phyloP scores from a whole-genome alignment of 2,329 filamentous ascomycete genomes.

The Parastagonospora nodorum region DNA sequence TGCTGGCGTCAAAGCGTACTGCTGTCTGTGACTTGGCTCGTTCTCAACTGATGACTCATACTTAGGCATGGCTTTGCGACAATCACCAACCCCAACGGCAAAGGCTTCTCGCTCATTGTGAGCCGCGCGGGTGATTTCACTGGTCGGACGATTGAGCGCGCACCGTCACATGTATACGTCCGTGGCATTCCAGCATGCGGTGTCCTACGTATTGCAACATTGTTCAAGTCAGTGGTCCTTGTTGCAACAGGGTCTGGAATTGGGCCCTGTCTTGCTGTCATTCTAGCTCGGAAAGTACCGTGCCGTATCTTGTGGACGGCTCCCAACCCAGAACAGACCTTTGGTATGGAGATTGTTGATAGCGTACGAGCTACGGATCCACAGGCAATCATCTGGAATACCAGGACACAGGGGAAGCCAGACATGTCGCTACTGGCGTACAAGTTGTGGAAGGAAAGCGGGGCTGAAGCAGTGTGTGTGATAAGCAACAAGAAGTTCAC shows the following conservation, averaged over 20 bases:
- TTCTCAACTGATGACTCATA: not conserved
- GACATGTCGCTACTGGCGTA: conserved; percentile 66
- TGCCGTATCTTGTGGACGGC: conserved; percentile 75
- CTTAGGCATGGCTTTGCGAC: conserved; percentile 47
- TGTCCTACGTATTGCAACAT: conserved; percentile 42
- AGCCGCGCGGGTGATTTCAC: conserved; percentile 49
- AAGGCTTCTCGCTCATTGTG: conserved; percentile 43
- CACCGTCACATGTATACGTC: conserved; percentile 43
- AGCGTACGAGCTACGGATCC: conserved; percentile 64
- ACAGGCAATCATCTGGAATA: conserved; percentile 71
- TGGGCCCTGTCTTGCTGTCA: conserved; percentile 55
- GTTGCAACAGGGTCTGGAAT: conserved; percentile 48
- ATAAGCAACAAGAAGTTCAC: conserved; percentile 76
- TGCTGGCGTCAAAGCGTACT: too few relatives aligned
- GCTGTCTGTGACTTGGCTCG: too few relatives aligned
- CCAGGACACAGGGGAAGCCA: conserved; percentile 63
- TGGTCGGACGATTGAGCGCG: conserved; percentile 36
- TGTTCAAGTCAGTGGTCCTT: conserved; percentile 45
- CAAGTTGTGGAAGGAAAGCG: conserved; percentile 55
- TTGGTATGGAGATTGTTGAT: conserved; percentile 65
- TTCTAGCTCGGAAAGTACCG: conserved; percentile 53
- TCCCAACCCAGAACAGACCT: conserved; percentile 66
- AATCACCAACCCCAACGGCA: conserved; percentile 39
- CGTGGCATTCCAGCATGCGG: conserved; percentile 45
- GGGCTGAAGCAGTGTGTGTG: conserved; percentile 72